Evolutionary conservation across 73 alveolate species (phyloP), one percentile per base, ranked within the genome.

Genomic region (Loxodes magnus): DNA sequence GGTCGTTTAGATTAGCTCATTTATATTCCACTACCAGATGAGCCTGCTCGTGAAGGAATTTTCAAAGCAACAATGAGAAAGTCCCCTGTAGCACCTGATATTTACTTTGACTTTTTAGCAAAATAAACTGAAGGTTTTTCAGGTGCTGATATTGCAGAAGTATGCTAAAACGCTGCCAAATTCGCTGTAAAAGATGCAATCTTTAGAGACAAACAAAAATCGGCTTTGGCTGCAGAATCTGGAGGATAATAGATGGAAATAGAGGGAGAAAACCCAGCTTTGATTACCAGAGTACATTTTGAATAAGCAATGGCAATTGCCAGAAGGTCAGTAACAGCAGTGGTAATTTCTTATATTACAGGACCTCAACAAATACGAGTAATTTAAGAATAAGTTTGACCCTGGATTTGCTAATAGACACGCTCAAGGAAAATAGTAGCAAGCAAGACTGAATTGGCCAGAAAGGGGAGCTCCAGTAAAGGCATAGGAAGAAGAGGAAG

Each of bases 101-200:
- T 84, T 17, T 87, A 79, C 67, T 70, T 91, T 22, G 98, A 91
- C 46, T 93, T 82, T 61, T 87, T 91, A 56, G 86, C 87, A 12
- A 69, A 77, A 73, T 84, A 94, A 12, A 87, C 83, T 64, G 97
- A 87, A 67, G 97, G 87, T 51, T 71, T 84, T 28, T 67, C 94
- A 25, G 99, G 99, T 4, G 99, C 99, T 41, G 99, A 94, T 78
- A 92, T 94, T 71, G 92, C 89, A 85, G 98, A 94, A 21, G 83
- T 85, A 66, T 74, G 97, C 63, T 83, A 96, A 52, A 97, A 91
- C 64, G 96, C 96, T 19, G 98, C 94, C 27, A 86, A 78, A 94
- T 87, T 78, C 39, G 94, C 96, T 4, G 79, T 90, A 36, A 77
- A 96, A 79, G 76, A n/a, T n/a, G n/a, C n/a, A n/a, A n/a, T n/a